These are phyloP conservation scores for Solioccasus polychromus DNA, from an alignment of 768 basidiomycete species.

Conservation along the genomic window DNA sequence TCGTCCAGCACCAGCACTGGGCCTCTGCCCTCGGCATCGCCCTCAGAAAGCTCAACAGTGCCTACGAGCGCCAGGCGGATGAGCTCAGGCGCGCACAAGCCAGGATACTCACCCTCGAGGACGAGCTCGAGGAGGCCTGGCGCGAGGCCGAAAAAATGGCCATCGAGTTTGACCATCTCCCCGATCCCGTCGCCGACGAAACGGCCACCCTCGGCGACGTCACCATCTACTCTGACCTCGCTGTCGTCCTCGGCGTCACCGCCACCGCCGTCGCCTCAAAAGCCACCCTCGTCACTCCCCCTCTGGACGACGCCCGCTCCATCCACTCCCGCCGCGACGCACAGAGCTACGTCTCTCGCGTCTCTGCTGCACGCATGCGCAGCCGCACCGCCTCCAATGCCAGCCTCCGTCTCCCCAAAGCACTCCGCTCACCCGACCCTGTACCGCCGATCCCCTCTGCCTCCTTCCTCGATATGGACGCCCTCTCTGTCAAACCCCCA, in stretches of 20 bases:
- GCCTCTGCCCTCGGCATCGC: slow-evolving; percentile 77
- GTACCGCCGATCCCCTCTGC: slow-evolving; percentile 14
- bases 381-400: slow-evolving; percentile 63
- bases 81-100: slow-evolving; percentile 51
- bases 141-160: slow-evolving; percentile 72
- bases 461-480: slow-evolving; percentile 36
- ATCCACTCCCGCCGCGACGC: slow-evolving; percentile 23
- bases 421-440: slow-evolving; percentile 32
- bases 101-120: slow-evolving; percentile 55
- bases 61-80: slow-evolving; percentile 61
- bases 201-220: slow-evolving; percentile 22
- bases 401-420: slow-evolving; percentile 58
- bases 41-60: slow-evolving; percentile 74
- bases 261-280: slow-evolving; percentile 37
- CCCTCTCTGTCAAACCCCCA: no score
- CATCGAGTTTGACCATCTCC: slow-evolving; percentile 61
- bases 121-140: slow-evolving; percentile 80
- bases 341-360: slow-evolving; percentile 37
- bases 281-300: slow-evolving; percentile 30
- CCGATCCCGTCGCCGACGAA: slow-evolving; percentile 24
- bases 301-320: slow-evolving; percentile 25
- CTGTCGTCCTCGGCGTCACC: slow-evolving; percentile 36
- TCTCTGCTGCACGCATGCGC: slow-evolving; percentile 64
- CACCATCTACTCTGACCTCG: slow-evolving; percentile 26
- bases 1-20: slow-evolving; percentile 62